phyloP scores from a whole-genome alignment of 2,329 filamentous ascomycete species.

The Hypoxylon sp. region DNA sequence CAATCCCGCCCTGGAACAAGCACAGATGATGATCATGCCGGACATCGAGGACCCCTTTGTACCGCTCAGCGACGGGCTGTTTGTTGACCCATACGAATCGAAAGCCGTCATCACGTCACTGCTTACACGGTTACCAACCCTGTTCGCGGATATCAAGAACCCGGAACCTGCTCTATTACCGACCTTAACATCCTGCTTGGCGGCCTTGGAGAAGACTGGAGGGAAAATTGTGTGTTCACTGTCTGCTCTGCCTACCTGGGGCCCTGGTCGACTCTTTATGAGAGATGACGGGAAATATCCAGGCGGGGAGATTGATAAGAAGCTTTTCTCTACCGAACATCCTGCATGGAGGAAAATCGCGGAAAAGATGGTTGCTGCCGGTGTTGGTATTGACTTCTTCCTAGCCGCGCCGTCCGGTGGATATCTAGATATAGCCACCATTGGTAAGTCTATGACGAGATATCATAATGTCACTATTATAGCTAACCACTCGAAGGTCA shows the following conservation, averaged over 20 bases:
- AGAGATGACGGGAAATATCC: constrained; percentile 90
- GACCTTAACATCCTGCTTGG: constrained; percentile 84
- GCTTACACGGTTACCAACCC: constrained; percentile 83
- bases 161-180: constrained; percentile 91
- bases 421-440: constrained; percentile 93
- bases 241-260: constrained; percentile 90
- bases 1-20: constrained; percentile 82
- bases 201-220: constrained; percentile 87
- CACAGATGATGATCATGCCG: constrained; percentile 99
- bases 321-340: constrained; percentile 91
- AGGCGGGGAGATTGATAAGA: constrained; percentile 90
- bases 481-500: constrained; percentile 70
- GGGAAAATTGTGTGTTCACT: constrained; percentile 93
- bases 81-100: constrained; percentile 94
- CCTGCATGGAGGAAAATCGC: constrained; percentile 88
- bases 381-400: constrained; percentile 94
- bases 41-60: constrained; percentile 98
- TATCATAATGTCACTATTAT: neutral
- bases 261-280: constrained; percentile 86
- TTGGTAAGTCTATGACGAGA: constrained; percentile 69
- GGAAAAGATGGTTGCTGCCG: constrained; percentile 87
- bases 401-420: constrained; percentile 90
- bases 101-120: constrained; percentile 87
- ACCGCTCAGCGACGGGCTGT: constrained; percentile 89
- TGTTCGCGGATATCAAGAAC: constrained; percentile 91